A percentile compares a stretch with the other conserved stretches of the same genome.
These are phyloP conservation scores for Podospora bellae-mahoneyi DNA, from an alignment of 495 filamentous ascomycete genomes.

Conservation along the genomic window DNA sequence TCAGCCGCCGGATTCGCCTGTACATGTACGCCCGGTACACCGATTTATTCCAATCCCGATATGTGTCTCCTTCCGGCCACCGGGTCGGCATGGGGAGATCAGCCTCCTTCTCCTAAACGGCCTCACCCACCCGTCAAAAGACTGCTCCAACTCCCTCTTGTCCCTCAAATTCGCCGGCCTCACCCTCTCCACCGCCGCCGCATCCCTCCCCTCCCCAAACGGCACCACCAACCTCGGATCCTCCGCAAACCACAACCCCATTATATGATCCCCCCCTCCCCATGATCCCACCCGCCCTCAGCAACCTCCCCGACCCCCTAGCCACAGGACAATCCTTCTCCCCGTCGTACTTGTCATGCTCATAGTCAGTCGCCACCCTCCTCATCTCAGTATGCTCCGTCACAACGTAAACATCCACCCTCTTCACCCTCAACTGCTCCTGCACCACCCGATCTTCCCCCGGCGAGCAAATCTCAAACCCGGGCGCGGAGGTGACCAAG, in stretches of 20 bases:
- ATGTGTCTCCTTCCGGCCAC: too few species aligned
- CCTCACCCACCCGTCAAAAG: too few species aligned
- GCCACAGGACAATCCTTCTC: neutral
- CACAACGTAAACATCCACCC: neutral
- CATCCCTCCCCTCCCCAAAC: neutral
- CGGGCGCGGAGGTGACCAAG: neutral
- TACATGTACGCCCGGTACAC: neutral
- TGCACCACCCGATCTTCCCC: neutral
- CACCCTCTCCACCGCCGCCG: constrained; percentile 2
- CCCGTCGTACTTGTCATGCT: neutral
- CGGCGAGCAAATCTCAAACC: neutral
- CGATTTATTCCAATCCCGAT: too few species aligned
- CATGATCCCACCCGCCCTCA: neutral
- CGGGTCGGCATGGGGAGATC: too few species aligned
- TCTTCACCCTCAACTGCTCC: neutral
- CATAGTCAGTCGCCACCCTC: neutral
- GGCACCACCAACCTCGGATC: neutral
- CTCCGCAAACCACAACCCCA: constrained; percentile 2
- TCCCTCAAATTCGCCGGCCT: too few species aligned
- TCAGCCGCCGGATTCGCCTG: neutral
- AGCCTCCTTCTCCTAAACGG: neutral
- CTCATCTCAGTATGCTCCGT: neutral
- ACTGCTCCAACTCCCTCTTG: too few species aligned
- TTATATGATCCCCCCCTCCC: neutral
- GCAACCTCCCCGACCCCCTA: neutral